These are phyloP conservation scores for Russula sp. DNA, from an alignment of 768 basidiomycete species.

Conservation along the genomic window DNA sequence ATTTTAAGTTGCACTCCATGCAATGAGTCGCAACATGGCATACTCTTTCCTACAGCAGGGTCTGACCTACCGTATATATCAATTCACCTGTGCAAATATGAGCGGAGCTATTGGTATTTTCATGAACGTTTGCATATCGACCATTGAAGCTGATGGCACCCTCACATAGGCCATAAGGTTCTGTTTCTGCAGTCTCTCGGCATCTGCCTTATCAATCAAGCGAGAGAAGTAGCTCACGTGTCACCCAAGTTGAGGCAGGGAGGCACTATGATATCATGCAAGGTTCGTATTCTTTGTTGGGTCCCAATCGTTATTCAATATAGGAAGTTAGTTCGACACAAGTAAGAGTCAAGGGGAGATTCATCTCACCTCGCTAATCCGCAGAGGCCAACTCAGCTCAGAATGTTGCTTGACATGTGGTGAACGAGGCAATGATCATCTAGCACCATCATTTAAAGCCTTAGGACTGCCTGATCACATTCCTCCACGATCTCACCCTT, in stretches of 20 bases:
- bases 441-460: background rate
- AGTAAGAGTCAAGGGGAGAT: background rate
- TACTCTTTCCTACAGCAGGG: background rate
- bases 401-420: background rate
- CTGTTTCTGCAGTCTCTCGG: background rate
- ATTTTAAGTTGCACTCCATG: slow-evolving; percentile 6
- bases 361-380: background rate
- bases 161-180: background rate
- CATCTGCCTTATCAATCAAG: slow-evolving; percentile 15
- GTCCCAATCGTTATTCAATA: too few relatives aligned
- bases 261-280: background rate
- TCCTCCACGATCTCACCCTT: background rate
- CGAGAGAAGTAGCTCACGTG: background rate
- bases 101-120: background rate
- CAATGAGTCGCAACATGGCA: background rate
- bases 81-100: background rate
- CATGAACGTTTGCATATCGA: background rate
- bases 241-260: background rate
- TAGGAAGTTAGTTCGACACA: background rate
- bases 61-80: background rate
- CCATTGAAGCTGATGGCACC: background rate
- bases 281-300: background rate
- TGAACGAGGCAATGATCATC: background rate
- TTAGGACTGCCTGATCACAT: background rate
- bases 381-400: background rate